Percentiles rank a stretch among this genome's conserved stretches.
Evolutionary conservation across 176 grass and related monocot species (phyloP).

Genomic region (Triticum monococcum): DNA sequence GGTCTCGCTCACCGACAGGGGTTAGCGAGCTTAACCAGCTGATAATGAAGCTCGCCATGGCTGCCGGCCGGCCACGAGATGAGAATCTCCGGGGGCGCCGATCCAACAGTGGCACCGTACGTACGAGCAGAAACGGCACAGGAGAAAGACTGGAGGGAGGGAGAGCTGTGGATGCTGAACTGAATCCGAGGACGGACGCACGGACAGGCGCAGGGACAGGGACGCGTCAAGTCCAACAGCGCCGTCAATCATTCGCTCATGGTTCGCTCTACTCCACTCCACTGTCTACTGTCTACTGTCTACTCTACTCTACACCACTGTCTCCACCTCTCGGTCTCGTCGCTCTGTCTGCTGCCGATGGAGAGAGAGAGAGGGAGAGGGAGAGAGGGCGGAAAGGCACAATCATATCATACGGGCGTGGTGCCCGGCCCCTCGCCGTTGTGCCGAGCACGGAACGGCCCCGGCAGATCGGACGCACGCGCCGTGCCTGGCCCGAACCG

Average conservation of each 20-base stretch:
- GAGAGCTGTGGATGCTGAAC: background rate
- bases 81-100: background rate
- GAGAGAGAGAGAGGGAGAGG: background rate
- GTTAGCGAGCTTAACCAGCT: background rate
- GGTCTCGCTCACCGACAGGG: slow-evolving; percentile 1
- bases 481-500: background rate
- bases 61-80: too few relatives aligned
- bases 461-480: slow-evolving; percentile 18
- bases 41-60: too few relatives aligned
- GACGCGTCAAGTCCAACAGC: slow-evolving; percentile 28
- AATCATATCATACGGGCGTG: background rate
- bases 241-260: slow-evolving; percentile 28
- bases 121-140: background rate
- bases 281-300: background rate
- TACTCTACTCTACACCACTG: background rate
- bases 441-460: slow-evolving; percentile 18
- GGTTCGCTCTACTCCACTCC: slow-evolving; percentile 4
- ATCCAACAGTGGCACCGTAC: background rate
- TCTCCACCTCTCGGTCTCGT: background rate
- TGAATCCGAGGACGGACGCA: slow-evolving; percentile 31
- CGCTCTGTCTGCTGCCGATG: background rate
- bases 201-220: too few relatives aligned
- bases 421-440: background rate
- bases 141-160: background rate
- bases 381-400: background rate